Percentiles rank a stretch among this genome's conserved stretches.
phyloP scores from a whole-genome alignment of 306 rosid species.

The Ceratonia siliqua region DNA sequence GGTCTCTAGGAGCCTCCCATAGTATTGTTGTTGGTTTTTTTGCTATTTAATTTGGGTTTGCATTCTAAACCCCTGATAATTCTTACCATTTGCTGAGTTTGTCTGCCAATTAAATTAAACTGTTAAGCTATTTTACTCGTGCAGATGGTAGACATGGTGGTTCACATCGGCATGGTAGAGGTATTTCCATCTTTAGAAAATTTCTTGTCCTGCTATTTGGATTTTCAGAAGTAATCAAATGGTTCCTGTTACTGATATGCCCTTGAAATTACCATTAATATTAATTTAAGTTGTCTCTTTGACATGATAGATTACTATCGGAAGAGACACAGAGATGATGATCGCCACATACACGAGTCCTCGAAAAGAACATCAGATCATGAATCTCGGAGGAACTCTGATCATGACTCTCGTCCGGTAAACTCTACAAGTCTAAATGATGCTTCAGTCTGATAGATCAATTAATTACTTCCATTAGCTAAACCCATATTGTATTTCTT shows the following conservation, averaged over 20 bases:
- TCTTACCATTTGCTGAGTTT: slow-evolving; percentile 9
- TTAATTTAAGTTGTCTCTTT: slow-evolving; percentile 23
- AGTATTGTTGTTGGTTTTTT: slow-evolving; percentile 3
- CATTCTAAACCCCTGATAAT: not conserved
- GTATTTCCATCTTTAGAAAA: slow-evolving; percentile 43
- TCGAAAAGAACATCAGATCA: slow-evolving; percentile 66
- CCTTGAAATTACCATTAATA: slow-evolving; percentile 10
- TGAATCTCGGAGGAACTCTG: slow-evolving; percentile 69
- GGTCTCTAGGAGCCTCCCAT: not conserved
- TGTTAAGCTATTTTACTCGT: slow-evolving; percentile 25
- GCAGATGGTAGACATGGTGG: slow-evolving; percentile 91
- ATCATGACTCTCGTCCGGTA: slow-evolving; percentile 85
- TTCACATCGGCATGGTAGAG: slow-evolving; percentile 71
- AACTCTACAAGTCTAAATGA: slow-evolving; percentile 27
- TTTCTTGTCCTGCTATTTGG: slow-evolving; percentile 19
- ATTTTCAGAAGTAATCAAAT: not conserved
- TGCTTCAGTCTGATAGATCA: slow-evolving; percentile 9
- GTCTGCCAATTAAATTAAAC: slow-evolving; percentile 14
- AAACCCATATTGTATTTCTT: not conserved
- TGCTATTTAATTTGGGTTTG: not conserved
- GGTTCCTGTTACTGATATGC: slow-evolving; percentile 19
- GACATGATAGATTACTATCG: slow-evolving; percentile 55
- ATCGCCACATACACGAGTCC: slow-evolving; percentile 61
- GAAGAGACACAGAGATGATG: slow-evolving; percentile 85
- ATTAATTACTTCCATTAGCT: slow-evolving; percentile 21